A percentile compares a stretch with the other conserved stretches of the same genome.
Conservation (phyloP, 2,329 filamentous ascomycete species). For the Penicillium verrucosum region DNA sequence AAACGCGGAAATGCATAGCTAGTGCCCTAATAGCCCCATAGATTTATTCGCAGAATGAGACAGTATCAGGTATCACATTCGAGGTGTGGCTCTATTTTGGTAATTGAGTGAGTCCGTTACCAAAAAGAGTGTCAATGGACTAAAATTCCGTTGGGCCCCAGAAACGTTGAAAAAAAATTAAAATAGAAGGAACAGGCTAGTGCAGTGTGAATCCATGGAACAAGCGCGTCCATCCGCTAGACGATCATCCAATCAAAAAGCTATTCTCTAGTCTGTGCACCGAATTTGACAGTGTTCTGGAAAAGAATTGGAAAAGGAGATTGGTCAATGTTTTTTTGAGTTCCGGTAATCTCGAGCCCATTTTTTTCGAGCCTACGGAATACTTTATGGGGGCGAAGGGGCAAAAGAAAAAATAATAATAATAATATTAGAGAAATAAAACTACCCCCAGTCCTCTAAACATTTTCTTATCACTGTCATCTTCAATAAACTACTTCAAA, state of each 20-base stretch:
- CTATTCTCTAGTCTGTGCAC: not conserved
- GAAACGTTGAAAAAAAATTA: slow-evolving; percentile 5
- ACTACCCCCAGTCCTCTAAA: not conserved
- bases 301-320: slow-evolving; percentile 4
- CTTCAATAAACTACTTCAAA: not conserved
- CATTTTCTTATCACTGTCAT: not conserved
- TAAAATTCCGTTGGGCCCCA: slow-evolving; percentile 1
- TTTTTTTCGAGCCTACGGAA: slow-evolving; percentile 1
- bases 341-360: slow-evolving; percentile 5
- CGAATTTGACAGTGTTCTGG: slow-evolving; percentile 9
- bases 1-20: not conserved
- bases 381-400: slow-evolving; percentile 5
- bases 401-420: not conserved
- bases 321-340: not conserved
- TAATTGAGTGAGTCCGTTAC: too few relatives aligned
- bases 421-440: not conserved
- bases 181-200: not conserved
- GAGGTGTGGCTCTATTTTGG: not conserved
- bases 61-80: not conserved
- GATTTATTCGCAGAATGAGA: not conserved
- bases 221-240: not conserved
- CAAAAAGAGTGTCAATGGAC: not conserved
- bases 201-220: slow-evolving; percentile 3
- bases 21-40: not conserved
- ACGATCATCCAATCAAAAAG: not conserved